Conservation (phyloP, 2,329 filamentous ascomycete genomes). For the Colletotrichum sp. region DNA sequence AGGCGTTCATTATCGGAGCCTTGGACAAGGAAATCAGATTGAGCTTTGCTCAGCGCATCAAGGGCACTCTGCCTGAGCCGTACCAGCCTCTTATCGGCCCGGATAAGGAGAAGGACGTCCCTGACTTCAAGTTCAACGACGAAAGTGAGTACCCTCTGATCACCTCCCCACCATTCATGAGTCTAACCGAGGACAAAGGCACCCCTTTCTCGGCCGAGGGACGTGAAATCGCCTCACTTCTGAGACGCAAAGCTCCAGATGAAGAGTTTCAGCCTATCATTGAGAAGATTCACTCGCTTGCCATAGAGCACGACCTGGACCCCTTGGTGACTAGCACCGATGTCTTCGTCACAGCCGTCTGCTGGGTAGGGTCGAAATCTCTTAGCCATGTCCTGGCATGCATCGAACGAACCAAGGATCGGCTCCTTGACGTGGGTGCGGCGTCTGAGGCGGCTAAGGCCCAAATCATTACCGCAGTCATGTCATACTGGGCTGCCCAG, state of each 20-base stretch:
- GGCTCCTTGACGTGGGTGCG: constrained; percentile 79
- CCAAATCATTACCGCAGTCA: constrained; percentile 90
- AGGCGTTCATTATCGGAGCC: constrained; percentile 89
- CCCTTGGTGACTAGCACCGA: constrained; percentile 88
- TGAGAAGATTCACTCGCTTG: constrained; percentile 80
- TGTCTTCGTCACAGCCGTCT: constrained; percentile 91
- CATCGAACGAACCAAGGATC: constrained; percentile 93
- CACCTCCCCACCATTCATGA: background rate
- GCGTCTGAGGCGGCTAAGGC: constrained; percentile 77
- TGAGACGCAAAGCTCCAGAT: constrained; percentile 84
- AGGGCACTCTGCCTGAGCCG: constrained; percentile 85
- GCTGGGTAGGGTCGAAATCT: constrained; percentile 93
- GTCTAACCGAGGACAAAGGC: constrained; percentile 47
- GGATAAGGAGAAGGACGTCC: constrained; percentile 93
- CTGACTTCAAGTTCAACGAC: constrained; percentile 88
- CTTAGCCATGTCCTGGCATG: constrained; percentile 94
- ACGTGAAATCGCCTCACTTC: constrained; percentile 77
- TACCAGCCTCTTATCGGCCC: constrained; percentile 83
- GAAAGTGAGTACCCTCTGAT: constrained; percentile 60
- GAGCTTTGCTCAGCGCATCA: constrained; percentile 95
- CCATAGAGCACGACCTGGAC: constrained; percentile 73
- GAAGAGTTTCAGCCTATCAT: constrained; percentile 87
- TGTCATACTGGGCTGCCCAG: constrained; percentile 92
- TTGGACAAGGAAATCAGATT: constrained; percentile 96
- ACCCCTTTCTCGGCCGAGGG: constrained; percentile 85